Base-by-base conservation (phyloP, 345 rosid species). In the Salix dunnii region DNA sequence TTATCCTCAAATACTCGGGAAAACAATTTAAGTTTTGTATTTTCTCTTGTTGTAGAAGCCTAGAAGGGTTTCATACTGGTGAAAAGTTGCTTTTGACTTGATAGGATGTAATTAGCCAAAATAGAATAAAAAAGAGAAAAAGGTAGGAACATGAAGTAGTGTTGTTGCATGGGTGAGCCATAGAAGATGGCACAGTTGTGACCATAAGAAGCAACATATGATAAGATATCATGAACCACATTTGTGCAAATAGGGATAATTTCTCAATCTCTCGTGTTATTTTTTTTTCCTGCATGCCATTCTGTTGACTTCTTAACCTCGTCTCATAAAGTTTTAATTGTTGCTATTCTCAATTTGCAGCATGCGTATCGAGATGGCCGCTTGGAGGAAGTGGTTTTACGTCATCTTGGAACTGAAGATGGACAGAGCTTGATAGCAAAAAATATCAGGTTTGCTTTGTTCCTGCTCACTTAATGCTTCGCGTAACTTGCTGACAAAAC, bases 321-420 rank as follows among this genome's bases (percentile, higher is more conserved):
- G 67, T 53, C 21, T 74, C 36, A 21, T 43, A 48, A 30, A 43
- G 42, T 48, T 18, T 73, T 48, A 23, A 77, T 71, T 33, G 30
- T 71, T 16, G 10, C 17, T 23, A 18, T 62, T 76, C 66, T 11
- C 65, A 73, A 30, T 51, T 79, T 89, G 84, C 78, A 90, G 98
- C 98, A 93, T 82, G 91, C 88, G 5, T 90, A 84, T 83, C 84
- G 85, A 78, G 97, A 91, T 79, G 97, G 95, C 66, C 89, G 85
- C 43, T 79, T 90, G 81, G 98, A 89, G 87, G 95, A 93, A 76
- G 91, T 86, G 55, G 89, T 74, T 78, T 79, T 91, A 72, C 89
- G 94, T 33, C 91, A 91, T 86, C 90, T 91, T 78, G 88, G 88
- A 42, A 87, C 88, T 80, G 94, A 90, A 80, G 91, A 90, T 77